These are phyloP conservation scores for Trichosporon sp. DNA, from an alignment of 1,284 basidiomycete genomes.

Conservation along the genomic window DNA sequence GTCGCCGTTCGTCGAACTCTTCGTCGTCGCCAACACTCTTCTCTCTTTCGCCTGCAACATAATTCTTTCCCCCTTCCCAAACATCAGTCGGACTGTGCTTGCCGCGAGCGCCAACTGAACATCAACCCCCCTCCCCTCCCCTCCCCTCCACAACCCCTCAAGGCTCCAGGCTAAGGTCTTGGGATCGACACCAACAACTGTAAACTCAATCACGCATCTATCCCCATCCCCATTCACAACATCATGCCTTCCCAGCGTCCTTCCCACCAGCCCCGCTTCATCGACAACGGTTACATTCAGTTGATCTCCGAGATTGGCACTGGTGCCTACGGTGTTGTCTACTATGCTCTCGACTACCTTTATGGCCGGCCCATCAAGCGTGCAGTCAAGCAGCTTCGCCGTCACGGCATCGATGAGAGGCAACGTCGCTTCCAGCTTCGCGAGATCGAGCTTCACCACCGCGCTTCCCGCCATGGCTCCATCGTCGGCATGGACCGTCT, in stretches of 20 bases:
- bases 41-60: conserved; percentile 1
- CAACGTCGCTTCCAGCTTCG: conserved; percentile 77
- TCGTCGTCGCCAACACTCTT: conserved; percentile 8
- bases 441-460: conserved; percentile 66
- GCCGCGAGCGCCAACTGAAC: conserved; percentile 11
- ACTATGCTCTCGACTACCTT: conserved; percentile 72
- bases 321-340: conserved; percentile 95
- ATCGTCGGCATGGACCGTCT: conserved; percentile 88
- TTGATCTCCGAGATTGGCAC: conserved; percentile 88
- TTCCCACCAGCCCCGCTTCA: conserved; percentile 51
- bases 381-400: conserved; percentile 86
- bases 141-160: not conserved
- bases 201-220: not conserved
- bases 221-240: not conserved
- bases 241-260: conserved; percentile 15
- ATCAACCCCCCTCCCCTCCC: not conserved
- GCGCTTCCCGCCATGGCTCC: conserved; percentile 70
- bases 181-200: conserved; percentile 20
- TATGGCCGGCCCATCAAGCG: conserved; percentile 61
- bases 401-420: conserved; percentile 66
- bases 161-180: conserved; percentile 1
- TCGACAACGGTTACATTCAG: conserved; percentile 78
- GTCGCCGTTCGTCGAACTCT: not conserved
- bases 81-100: not conserved
- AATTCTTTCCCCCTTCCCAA: not conserved